Base-by-base conservation (phyloP, 768 basidiomycete genomes). In the Cystobasidium ongulense region DNA sequence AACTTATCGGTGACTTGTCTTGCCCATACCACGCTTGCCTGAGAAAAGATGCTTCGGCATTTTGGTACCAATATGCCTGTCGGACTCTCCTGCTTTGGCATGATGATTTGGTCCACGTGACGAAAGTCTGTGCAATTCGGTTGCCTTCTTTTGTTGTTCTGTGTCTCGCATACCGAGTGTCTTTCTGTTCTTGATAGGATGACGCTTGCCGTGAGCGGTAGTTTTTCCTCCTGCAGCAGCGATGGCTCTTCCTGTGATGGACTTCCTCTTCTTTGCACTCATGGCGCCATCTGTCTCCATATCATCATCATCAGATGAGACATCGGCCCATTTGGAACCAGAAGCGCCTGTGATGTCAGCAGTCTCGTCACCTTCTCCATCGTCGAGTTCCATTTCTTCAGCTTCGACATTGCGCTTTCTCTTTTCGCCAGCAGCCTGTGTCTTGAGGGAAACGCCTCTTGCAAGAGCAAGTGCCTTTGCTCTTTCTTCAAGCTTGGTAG, bases 61-160 rank as follows among this genome's bases (percentile, higher is more conserved):
- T 74, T 27, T 74, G 38, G 76, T 75, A 39, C 33, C 74, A 38
- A 76, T 38, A 13, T 85, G 85, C 76, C 90, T 87, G 83, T 94
- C 92, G 73, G 86, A 84, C 85, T 99, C 95, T 73, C 90, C 91
- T 43, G 93, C 94, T 80, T 89, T 91, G 29, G 92, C 95, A 53
- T 88, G 85, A 84, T 87, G 87, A 81, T 95, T 95, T 74, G 92
- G 89, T 67, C 86, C 86, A 77, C 95, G 85, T 81, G 95, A 92
- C 5, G 88, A 89, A 68, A 95, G 86, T 78, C 91, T 90, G 76
- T 91, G 89, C 73, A 97, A 84, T 79, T 89, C 87, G 81, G 86
- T 83, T 21, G 95, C 91, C 80, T 88, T 89, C 74, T 87, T 84
- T 36, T 85, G 87, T 88, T 96, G 91, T 54, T 74, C 74, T 7